These are phyloP conservation scores for Geotrichum europaeum DNA, from an alignment of 1,139 yeast genomes.

Conservation along the genomic window DNA sequence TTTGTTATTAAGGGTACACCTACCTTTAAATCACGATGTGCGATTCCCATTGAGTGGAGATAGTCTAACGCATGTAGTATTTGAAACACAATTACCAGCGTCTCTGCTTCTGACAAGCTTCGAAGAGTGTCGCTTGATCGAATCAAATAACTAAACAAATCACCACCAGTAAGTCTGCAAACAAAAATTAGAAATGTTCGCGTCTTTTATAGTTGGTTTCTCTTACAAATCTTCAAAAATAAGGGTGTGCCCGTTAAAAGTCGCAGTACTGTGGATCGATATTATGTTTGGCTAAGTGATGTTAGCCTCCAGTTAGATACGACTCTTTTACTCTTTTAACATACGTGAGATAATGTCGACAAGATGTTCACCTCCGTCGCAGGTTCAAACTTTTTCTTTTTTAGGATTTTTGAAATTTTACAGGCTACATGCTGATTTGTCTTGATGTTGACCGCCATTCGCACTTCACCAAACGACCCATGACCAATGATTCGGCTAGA, in stretches of 20 bases:
- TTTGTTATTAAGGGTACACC: conserved; percentile 6
- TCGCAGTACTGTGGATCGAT: conserved; percentile 20
- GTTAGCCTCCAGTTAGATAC: not conserved
- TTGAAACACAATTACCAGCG: conserved; percentile 51
- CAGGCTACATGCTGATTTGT: conserved; percentile 27
- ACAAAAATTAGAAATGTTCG: not conserved
- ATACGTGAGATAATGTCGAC: conserved; percentile 22
- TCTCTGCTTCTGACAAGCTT: conserved; percentile 49
- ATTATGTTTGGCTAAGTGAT: conserved; percentile 26
- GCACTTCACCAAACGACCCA: conserved; percentile 58
- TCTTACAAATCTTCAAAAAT: conserved; percentile 24
- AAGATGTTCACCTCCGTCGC: conserved; percentile 24
- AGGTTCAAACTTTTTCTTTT: conserved; percentile 19
- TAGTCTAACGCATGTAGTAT: conserved; percentile 49
- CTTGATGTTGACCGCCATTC: conserved; percentile 20
- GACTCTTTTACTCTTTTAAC: not conserved
- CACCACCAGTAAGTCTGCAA: conserved; percentile 50
- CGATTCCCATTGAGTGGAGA: conserved; percentile 46
- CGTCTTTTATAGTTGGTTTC: not conserved
- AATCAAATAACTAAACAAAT: conserved; percentile 54
- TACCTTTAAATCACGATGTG: conserved; percentile 49
- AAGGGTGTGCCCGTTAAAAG: conserved; percentile 12
- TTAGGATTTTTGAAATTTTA: conserved; percentile 22
- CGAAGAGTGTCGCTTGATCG: conserved; percentile 37
- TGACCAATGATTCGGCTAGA: conserved; percentile 44